These are phyloP conservation scores for Trichocomaceae sp. DNA, from an alignment of 2,329 filamentous ascomycete genomes.

Conservation along the genomic window DNA sequence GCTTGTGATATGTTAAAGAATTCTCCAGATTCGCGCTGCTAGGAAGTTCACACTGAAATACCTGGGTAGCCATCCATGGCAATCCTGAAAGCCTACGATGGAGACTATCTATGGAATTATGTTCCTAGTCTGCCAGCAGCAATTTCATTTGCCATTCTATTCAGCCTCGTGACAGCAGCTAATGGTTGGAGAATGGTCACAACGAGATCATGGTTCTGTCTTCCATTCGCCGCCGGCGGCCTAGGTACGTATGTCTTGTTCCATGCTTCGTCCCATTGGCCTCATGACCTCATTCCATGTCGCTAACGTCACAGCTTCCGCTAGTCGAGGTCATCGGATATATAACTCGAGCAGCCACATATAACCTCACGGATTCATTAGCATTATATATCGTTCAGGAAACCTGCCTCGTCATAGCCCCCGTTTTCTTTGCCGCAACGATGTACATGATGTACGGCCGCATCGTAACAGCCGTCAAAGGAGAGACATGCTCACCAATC, in stretches of 20 bases:
- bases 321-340: conserved; percentile 10
- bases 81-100: background rate
- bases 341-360: conserved; percentile 4
- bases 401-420: conserved; percentile 9
- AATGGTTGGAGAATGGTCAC: background rate
- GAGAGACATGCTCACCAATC: conserved; percentile 1
- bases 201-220: conserved; percentile 6
- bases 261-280: background rate
- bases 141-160: background rate
- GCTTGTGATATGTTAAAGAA: background rate
- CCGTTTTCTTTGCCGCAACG: conserved; percentile 9
- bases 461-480: conserved; percentile 1
- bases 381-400: conserved; percentile 7
- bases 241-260: conserved; percentile 4
- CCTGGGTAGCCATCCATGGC: background rate
- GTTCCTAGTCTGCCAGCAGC: conserved; percentile 6
- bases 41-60: background rate
- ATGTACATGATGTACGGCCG: conserved; percentile 8
- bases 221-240: conserved; percentile 7
- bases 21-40: background rate
- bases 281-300: background rate
- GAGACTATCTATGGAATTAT: conserved; percentile 7
- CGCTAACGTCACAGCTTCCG: background rate
- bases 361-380: conserved; percentile 1
- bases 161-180: background rate